Conservation (phyloP, 169 alveolate species). For the Pseudocohnilembus persalinus region DNA sequence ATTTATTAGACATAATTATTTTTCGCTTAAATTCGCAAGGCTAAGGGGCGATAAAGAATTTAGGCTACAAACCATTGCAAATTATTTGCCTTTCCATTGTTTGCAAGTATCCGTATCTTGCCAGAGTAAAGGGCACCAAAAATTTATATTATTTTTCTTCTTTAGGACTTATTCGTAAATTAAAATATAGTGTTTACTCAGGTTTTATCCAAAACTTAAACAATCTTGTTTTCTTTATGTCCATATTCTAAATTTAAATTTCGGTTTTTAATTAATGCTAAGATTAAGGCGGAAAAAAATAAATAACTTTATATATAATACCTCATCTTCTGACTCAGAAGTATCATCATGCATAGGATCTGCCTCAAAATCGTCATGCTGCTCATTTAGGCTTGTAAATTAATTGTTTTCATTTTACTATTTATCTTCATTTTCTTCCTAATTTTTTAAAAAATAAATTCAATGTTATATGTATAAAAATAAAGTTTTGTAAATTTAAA, state of each 20-base stretch:
- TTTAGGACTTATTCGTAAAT: constrained; percentile 70
- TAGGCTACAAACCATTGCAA: constrained; percentile 85
- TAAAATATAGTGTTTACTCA: constrained; percentile 49
- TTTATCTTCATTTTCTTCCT: neutral
- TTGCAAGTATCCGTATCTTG: constrained; percentile 64
- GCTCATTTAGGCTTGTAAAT: neutral
- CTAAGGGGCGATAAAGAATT: constrained; percentile 69
- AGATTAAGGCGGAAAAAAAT: no score
- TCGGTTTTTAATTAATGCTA: neutral
- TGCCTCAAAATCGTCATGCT: constrained; percentile 7
- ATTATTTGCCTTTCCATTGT: constrained; percentile 66
- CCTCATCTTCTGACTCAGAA: constrained; percentile 21
- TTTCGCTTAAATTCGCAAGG: constrained; percentile 67
- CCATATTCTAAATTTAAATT: constrained; percentile 23
- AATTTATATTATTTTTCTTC: constrained; percentile 68
- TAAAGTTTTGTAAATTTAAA: no score
- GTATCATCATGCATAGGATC: constrained; percentile 21
- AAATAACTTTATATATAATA: constrained; percentile 4
- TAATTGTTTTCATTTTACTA: neutral
- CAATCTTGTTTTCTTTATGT: constrained; percentile 33
- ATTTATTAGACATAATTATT: constrained; percentile 81
- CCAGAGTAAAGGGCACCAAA: constrained; percentile 69
- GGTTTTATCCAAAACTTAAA: constrained; percentile 50
- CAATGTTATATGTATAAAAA: no score
- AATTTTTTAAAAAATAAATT: no score